Percentiles rank a stretch among this genome's conserved stretches.
Evolutionary conservation across 106 monocot genomes (phyloP).

Genomic region (Gastrodia elata): DNA sequence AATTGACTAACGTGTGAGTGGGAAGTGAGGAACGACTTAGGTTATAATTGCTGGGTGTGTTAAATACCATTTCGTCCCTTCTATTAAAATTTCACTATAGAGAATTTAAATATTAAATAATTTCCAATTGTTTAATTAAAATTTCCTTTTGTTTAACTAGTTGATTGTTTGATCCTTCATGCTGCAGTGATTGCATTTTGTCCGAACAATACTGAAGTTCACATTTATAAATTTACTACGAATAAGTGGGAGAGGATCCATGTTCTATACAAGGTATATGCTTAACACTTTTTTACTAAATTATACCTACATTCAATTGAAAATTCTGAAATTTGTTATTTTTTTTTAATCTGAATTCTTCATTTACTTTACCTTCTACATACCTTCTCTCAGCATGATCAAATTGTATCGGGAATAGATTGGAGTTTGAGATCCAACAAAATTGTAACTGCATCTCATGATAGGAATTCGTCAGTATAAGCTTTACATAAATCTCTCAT

Average conservation of each 20-base stretch:
- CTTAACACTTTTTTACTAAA: not conserved
- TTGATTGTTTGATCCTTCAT: conserved; percentile 3
- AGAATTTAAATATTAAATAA: not conserved
- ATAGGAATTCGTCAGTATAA: conserved; percentile 86
- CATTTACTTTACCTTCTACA: not conserved
- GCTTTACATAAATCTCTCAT: not conserved
- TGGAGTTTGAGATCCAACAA: conserved; percentile 84
- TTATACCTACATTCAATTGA: not conserved
- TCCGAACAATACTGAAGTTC: conserved; percentile 75
- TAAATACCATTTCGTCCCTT: not conserved
- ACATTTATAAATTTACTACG: conserved; percentile 42
- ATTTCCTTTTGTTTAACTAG: not conserved
- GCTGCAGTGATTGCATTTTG: conserved; percentile 72
- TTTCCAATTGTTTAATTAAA: not conserved
- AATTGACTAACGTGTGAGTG: not conserved
- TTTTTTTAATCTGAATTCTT: conserved; percentile 3
- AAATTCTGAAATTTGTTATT: conserved; percentile 1
- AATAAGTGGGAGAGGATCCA: conserved; percentile 66
- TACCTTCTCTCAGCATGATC: conserved; percentile 70
- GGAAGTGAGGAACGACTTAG: not conserved
- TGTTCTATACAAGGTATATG: conserved; percentile 70
- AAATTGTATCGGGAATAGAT: conserved; percentile 88
- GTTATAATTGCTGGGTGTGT: not conserved
- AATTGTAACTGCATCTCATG: conserved; percentile 97
- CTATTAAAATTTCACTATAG: not conserved